phyloP scores from a whole-genome alignment of 768 basidiomycete genomes.

The Agrocybe praecox region DNA sequence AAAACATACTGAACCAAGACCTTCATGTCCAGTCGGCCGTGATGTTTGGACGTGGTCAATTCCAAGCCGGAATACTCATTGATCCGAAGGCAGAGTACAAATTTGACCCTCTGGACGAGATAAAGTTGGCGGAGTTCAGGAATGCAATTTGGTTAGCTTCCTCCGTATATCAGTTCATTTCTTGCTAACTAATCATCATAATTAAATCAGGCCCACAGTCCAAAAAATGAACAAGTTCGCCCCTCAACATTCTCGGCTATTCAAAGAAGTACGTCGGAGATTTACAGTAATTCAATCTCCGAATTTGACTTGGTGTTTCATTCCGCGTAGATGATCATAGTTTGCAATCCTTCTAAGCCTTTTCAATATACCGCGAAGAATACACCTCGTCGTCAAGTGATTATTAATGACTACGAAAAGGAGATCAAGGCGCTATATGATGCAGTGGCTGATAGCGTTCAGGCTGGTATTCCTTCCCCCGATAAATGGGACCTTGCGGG shows the following conservation, averaged over 20 bases:
- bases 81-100: background rate
- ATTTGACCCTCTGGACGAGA: constrained; percentile 25
- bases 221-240: background rate
- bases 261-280: constrained; percentile 1
- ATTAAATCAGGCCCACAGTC: background rate
- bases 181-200: background rate
- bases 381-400: constrained; percentile 35
- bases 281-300: background rate
- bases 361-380: constrained; percentile 46
- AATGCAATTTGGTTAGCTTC: constrained; percentile 23
- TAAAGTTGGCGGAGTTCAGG: constrained; percentile 20
- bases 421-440: constrained; percentile 35
- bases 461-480: constrained; percentile 3
- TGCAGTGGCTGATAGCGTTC: constrained; percentile 15
- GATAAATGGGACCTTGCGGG: constrained; percentile 1
- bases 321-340: constrained; percentile 50
- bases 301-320: background rate
- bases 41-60: background rate
- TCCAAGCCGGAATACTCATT: background rate
- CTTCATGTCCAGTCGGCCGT: background rate
- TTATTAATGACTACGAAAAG: constrained; percentile 35
- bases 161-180: background rate
- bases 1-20: background rate
- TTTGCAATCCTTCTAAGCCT: constrained; percentile 38
- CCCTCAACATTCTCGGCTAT: constrained; percentile 3